These are phyloP conservation scores for Hexamita inflata DNA, from an alignment of 208 protist species.

Conservation along the genomic window DNA sequence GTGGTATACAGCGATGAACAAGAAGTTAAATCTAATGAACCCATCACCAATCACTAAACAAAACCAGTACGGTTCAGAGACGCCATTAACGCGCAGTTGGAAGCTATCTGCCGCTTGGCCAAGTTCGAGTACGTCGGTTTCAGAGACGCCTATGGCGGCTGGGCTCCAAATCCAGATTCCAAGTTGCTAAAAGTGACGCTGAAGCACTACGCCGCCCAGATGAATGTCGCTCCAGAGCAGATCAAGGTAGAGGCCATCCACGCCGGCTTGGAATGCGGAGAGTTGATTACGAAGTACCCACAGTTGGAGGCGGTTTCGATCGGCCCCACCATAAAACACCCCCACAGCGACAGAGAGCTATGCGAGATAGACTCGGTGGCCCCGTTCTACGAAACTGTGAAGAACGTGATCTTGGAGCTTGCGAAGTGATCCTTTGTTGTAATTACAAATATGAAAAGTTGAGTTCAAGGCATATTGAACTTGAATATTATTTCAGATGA, in stretches of 20 bases:
- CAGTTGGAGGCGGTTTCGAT: constrained; percentile 29
- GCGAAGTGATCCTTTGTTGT: no score
- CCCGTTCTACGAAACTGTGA: constrained; percentile 1
- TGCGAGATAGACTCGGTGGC: not conserved
- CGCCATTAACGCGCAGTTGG: not conserved
- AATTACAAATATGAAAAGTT: no score
- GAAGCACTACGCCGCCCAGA: not conserved
- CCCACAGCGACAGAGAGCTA: constrained; percentile 23
- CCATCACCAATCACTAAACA: no score
- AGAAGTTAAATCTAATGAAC: no score
- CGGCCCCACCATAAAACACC: constrained; percentile 30
- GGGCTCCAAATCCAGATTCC: constrained; percentile 29
- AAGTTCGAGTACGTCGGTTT: not conserved
- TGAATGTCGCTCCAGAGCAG: not conserved
- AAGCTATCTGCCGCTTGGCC: not conserved
- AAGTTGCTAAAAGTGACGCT: constrained; percentile 7
- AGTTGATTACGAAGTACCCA: constrained; percentile 26
- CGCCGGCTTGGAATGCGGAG: constrained; percentile 37
- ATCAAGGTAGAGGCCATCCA: constrained; percentile 33
- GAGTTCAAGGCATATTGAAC: no score
- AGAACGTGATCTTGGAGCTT: constrained; percentile 15
- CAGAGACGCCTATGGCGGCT: constrained; percentile 23
- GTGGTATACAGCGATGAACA: not conserved
- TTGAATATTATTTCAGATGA: no score
- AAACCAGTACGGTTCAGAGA: not conserved